Base-by-base conservation (phyloP, 768 basidiomycete species). In the Suillus subluteus region DNA sequence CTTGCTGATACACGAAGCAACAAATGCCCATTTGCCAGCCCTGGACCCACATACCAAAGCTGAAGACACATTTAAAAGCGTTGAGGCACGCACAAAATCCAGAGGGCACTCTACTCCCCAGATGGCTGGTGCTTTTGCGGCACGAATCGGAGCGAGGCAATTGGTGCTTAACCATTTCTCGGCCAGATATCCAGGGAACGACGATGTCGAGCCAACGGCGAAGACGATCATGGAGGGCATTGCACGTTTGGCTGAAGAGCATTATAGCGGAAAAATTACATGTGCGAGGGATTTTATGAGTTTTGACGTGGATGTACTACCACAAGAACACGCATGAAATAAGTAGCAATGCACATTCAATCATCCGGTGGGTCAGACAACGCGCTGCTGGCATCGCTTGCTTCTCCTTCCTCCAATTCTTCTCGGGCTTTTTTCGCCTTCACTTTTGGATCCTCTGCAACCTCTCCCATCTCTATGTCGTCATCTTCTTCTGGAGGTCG, bases 381-480 rank as follows among this genome's bases (percentile, higher is more conserved):
- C 69, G 86, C 88, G 72, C 91, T 94, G 71, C 91, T 92, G 48
- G 84, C 83, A 72, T 94, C 92, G 65, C 90, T 93, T 43, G 93
- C 92, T 76, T 95, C 93, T 32, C 93, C 93, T 79, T 95, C 93
- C 73, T 95, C 93, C 68, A 93, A 77, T 61, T 95, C 93, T 71
- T 94, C 92, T 63, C 85, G 80, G 48, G 74, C 64, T 68, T 86
- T 89, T 76, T 86, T 88, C 66, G 52, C 64, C 61, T 73, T 77
- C 43, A 70, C 69, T 67, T 82, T 86, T 3, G 87, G 86, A 63
- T 87, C 86, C 73, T 95, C 93, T 67, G 91, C 89, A 4, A 95
- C 86, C 73, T 95, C 93, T n/a, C 93, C 93, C 93, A 95, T 95
- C 77, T 95, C 93, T 68, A 95, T 94, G 68, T 95, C 92, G 69